Conservation (phyloP, 108 stramenopile species). For the Heterococcus sp. region DNA sequence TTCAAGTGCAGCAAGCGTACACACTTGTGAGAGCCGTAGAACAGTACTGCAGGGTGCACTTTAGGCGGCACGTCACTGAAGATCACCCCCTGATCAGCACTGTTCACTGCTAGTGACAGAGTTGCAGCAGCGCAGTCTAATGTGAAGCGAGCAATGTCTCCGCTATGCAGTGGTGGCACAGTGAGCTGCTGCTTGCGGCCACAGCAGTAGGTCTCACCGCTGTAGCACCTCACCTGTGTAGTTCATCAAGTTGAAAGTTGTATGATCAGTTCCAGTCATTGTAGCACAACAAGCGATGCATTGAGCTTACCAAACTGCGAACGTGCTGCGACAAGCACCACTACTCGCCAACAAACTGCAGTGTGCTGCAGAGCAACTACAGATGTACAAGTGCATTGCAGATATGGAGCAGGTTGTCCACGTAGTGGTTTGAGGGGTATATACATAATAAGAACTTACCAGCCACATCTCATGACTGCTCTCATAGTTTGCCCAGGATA, state of each 20-base stretch:
- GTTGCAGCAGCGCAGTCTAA: slow-evolving; percentile 21
- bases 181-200: slow-evolving; percentile 8
- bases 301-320: no score
- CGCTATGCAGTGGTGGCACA: slow-evolving; percentile 16
- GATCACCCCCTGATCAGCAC: slow-evolving; percentile 50
- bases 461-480: slow-evolving; percentile 12
- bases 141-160: slow-evolving; percentile 19
- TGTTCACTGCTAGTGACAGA: slow-evolving; percentile 17
- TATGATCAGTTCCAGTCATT: no score
- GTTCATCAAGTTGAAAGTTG: no score
- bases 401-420: no score
- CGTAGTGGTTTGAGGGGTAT: no score
- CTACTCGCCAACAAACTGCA: no score
- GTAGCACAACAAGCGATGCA: no score
- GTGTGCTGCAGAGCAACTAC: no score
- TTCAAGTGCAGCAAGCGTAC: slow-evolving; percentile 36
- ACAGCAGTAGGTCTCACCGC: slow-evolving; percentile 41
- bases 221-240: slow-evolving; percentile 39
- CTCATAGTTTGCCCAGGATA: slow-evolving; percentile 28
- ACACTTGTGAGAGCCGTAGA: slow-evolving; percentile 38
- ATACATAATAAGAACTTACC: no score
- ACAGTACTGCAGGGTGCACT: slow-evolving; percentile 54
- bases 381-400: no score
- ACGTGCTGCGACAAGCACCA: no score
- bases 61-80: slow-evolving; percentile 51